These are phyloP conservation scores for Wickerhamomyces queroliae DNA, from an alignment of 805 yeast species.

Conservation along the genomic window DNA sequence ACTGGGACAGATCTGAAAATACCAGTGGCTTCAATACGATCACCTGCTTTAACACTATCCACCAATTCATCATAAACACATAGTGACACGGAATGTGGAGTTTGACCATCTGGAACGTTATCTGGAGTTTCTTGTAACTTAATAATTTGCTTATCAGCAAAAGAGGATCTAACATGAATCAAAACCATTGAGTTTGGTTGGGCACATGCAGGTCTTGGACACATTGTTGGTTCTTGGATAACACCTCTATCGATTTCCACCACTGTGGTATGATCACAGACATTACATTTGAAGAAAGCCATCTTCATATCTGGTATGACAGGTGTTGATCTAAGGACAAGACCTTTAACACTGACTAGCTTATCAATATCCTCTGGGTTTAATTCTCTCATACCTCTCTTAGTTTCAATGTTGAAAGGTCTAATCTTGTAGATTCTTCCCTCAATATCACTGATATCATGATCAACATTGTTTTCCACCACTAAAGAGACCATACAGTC, in stretches of 20 bases:
- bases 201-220: slow-evolving; percentile 86
- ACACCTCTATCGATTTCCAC: slow-evolving; percentile 94
- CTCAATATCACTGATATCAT: slow-evolving; percentile 60
- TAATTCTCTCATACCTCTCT: slow-evolving; percentile 82
- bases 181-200: slow-evolving; percentile 83
- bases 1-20: slow-evolving; percentile 91
- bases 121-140: slow-evolving; percentile 96
- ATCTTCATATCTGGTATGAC: slow-evolving; percentile 97
- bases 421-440: slow-evolving; percentile 80
- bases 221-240: slow-evolving; percentile 86
- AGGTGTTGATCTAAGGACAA: slow-evolving; percentile 82
- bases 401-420: slow-evolving; percentile 74
- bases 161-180: slow-evolving; percentile 86
- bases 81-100: slow-evolving; percentile 92
- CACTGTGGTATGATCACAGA: slow-evolving; percentile 87
- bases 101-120: slow-evolving; percentile 95
- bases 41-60: slow-evolving; percentile 94
- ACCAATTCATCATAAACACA: slow-evolving; percentile 96
- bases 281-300: slow-evolving; percentile 92
- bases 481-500: slow-evolving; percentile 79
- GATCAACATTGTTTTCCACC: slow-evolving; percentile 48
- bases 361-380: slow-evolving; percentile 95
- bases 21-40: slow-evolving; percentile 92
- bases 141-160: slow-evolving; percentile 93
- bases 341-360: slow-evolving; percentile 84